These are phyloP conservation scores for Cytidiella melzeri DNA, from an alignment of 768 basidiomycete species.

Conservation along the genomic window DNA sequence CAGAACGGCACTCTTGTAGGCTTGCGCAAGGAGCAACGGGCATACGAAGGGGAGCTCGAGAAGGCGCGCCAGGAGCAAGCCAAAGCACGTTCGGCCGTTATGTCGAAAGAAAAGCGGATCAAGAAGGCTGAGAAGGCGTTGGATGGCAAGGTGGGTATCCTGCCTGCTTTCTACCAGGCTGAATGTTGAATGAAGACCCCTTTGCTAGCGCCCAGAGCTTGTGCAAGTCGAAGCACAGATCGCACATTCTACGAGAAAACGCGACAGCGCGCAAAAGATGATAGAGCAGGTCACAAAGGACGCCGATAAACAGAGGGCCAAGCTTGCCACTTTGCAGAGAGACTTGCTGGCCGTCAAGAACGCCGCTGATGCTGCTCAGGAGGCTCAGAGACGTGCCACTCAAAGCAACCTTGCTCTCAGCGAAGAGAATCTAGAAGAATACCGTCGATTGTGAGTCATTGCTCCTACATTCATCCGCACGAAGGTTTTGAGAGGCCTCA, in stretches of 20 bases:
- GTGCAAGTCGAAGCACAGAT: slow-evolving; percentile 84
- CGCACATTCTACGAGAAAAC: slow-evolving; percentile 74
- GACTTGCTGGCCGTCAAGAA: slow-evolving; percentile 64
- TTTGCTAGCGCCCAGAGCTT: slow-evolving; percentile 76
- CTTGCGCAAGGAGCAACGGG: slow-evolving; percentile 61
- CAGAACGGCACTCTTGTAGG: slow-evolving; percentile 69
- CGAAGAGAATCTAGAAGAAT: slow-evolving; percentile 83
- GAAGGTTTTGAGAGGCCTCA: neutral
- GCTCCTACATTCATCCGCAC: slow-evolving; percentile 3
- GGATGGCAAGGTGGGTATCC: slow-evolving; percentile 63
- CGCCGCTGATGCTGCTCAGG: slow-evolving; percentile 75
- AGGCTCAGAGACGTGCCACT: slow-evolving; percentile 68
- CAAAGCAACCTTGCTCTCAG: slow-evolving; percentile 73
- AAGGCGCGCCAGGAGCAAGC: slow-evolving; percentile 76
- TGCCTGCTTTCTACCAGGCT: neutral
- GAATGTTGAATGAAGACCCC: neutral
- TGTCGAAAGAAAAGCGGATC: slow-evolving; percentile 80
- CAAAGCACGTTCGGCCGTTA: slow-evolving; percentile 62
- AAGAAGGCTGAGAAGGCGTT: slow-evolving; percentile 89
- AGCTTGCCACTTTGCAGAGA: slow-evolving; percentile 48
- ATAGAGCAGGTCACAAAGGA: slow-evolving; percentile 62
- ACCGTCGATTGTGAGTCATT: slow-evolving; percentile 63
- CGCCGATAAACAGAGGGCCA: slow-evolving; percentile 41
- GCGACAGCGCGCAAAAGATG: slow-evolving; percentile 59
- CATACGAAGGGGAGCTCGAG: slow-evolving; percentile 67